Evolutionary conservation across 441 rosid genomes (phyloP), one percentile per base, ranked within the genome.

Genomic region (Croton laevigatus): DNA sequence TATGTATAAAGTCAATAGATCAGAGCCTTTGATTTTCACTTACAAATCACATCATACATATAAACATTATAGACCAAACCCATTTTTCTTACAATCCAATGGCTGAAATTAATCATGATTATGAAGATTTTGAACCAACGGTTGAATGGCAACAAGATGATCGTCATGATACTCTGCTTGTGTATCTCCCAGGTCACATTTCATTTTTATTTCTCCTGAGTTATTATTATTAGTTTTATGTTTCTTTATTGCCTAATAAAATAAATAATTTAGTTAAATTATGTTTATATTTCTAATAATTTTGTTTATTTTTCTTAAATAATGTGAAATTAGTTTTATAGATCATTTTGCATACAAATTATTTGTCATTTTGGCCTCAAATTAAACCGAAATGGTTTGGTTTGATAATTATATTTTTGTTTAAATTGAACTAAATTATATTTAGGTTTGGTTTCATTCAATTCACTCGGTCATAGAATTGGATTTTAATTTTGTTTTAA

Each of bases 161-260:
- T 52, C 77, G 34, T 48, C 64, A 38, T 23, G 93, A 86, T 71
- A 77, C 81, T 44, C 73, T 89, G 10, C 70, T 80, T 36, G 81
- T 84, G 44, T 66, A 77, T 75, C 81, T 89, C 51, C 86, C 91
- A 67, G 97, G 95, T 90, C 65, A 0, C 4, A 19, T 38, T 38
- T 34, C 52, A 27, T 38, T 1, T 40, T 6, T 40, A 40, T 40
- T 40, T 16, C 27, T 12, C 16, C 8, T 6, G 6, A 51, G 3
- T 46, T 3, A 12, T 46, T 46, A 11, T 11, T 46, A 3, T 46
- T 46, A 13, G 3, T 46, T 46, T n/a, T n/a, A n/a, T 46, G 5
- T 46, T 46, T 16, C 11, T 46, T 10, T 46, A 13, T 8, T 46
- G 3, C 16, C 51, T 46, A 14, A 46, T 16, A 12, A 12, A 46